Percentiles rank a stretch among this genome's conserved stretches.
These are phyloP conservation scores for Priceomyces carsonii DNA, from an alignment of 805 yeast genomes.

Conservation along the genomic window DNA sequence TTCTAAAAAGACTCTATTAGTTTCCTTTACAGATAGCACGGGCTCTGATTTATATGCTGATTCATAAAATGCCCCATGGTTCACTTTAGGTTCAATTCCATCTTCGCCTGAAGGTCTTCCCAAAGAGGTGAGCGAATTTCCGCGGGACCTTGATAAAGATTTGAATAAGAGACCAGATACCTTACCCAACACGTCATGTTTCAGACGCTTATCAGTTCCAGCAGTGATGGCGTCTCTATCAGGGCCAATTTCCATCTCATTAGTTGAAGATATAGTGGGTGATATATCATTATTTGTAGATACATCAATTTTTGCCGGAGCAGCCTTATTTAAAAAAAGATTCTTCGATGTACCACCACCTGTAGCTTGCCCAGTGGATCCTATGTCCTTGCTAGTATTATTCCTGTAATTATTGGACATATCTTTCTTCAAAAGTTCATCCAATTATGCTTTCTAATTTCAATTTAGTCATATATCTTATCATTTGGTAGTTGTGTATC, in stretches of 20 bases:
- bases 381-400: neutral
- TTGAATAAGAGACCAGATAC: constrained; percentile 32
- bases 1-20: constrained; percentile 74
- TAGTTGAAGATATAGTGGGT: constrained; percentile 11
- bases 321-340: constrained; percentile 10
- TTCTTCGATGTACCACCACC: constrained; percentile 14
- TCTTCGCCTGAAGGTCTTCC: constrained; percentile 6
- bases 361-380: neutral
- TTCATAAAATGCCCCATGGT: no score
- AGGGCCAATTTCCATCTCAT: constrained; percentile 4
- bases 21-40: constrained; percentile 64
- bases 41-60: constrained; percentile 4
- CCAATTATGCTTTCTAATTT: no score
- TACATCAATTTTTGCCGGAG: constrained; percentile 16
- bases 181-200: constrained; percentile 30
- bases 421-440: constrained; percentile 1
- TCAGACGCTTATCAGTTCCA: constrained; percentile 11
- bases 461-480: no score
- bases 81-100: constrained; percentile 2
- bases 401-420: neutral
- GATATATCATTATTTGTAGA: constrained; percentile 10
- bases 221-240: neutral
- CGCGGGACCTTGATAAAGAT: constrained; percentile 20
- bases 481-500: no score
- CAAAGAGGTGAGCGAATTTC: constrained; percentile 10